Evolutionary conservation across 129 eudicot genomes (phyloP).

Genomic region (Dittrichia graveolens): DNA sequence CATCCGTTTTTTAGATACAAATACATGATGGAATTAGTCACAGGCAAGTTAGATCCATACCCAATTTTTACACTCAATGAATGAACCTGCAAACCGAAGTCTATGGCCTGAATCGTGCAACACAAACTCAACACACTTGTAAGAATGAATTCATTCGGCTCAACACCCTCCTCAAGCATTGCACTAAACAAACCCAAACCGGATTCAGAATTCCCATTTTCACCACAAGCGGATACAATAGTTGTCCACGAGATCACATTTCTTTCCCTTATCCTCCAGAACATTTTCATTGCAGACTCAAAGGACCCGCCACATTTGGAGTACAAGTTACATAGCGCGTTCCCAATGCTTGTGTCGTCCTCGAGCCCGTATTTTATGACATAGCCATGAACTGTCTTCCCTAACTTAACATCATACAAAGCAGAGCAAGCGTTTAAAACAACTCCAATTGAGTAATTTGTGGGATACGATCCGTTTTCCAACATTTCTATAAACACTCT

Average conservation of each 20-base stretch:
- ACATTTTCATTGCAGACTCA: conserved; percentile 54
- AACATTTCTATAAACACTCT: conserved; percentile 63
- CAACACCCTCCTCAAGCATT: conserved; percentile 66
- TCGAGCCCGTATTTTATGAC: conserved; percentile 57
- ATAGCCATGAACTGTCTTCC: conserved; percentile 72
- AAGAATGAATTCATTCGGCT: conserved; percentile 70
- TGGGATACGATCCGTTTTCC: conserved; percentile 66
- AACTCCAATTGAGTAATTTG: conserved; percentile 69
- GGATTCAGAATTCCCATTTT: conserved; percentile 57
- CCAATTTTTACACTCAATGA: conserved; percentile 66
- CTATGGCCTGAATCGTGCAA: conserved; percentile 61
- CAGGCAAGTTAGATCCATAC: conserved; percentile 42
- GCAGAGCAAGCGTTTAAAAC: conserved; percentile 60
- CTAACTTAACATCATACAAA: conserved; percentile 42
- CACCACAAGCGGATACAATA: conserved; percentile 75
- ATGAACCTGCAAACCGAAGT: conserved; percentile 73
- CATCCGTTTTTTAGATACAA: conserved; percentile 70
- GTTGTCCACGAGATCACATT: conserved; percentile 91
- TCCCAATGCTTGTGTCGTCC: conserved; percentile 63
- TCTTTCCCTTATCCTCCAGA: conserved; percentile 58
- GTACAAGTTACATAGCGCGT: conserved; percentile 71
- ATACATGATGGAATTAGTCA: conserved; percentile 70
- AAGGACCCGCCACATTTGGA: conserved; percentile 53
- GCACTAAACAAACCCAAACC: conserved; percentile 57
- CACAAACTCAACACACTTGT: conserved; percentile 75